Evolutionary conservation across 805 yeast species (phyloP).

Genomic region (Priceomyces castillae): DNA sequence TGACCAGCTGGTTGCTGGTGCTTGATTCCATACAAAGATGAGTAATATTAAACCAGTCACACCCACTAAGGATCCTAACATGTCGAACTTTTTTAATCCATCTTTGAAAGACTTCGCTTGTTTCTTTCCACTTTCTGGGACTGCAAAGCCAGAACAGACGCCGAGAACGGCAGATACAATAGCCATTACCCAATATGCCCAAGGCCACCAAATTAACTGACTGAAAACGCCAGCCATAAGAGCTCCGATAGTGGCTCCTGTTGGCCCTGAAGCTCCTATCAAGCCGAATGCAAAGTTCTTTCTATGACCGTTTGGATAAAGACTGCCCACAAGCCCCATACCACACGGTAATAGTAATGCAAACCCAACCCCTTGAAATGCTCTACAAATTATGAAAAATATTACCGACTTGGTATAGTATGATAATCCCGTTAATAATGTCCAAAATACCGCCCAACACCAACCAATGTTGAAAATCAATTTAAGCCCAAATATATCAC

Average conservation of each 20-base stretch:
- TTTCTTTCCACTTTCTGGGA: conserved; percentile 30
- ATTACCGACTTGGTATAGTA: conserved; percentile 46
- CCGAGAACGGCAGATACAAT: conserved; percentile 37
- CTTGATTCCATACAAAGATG: conserved; percentile 74
- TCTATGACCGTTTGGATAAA: conserved; percentile 41
- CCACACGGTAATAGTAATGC: conserved; percentile 60
- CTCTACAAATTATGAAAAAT: conserved; percentile 55
- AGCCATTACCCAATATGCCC: conserved; percentile 52
- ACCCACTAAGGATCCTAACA: conserved; percentile 45
- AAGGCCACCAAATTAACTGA: conserved; percentile 55
- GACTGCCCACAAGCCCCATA: conserved; percentile 51
- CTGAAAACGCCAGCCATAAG: conserved; percentile 49
- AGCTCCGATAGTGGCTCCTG: conserved; percentile 58
- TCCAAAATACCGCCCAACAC: conserved; percentile 54
- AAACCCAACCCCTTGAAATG: conserved; percentile 64
- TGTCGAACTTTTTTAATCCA: conserved; percentile 16
- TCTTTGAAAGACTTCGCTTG: conserved; percentile 9
- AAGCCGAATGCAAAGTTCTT: conserved; percentile 55
- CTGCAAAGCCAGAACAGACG: conserved; percentile 28
- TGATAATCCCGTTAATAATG: conserved; percentile 58
- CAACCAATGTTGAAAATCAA: conserved; percentile 54
- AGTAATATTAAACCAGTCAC: conserved; percentile 59
- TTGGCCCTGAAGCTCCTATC: conserved; percentile 62
- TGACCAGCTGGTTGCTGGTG: conserved; percentile 69
- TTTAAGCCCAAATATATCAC: conserved; percentile 69